Conservation (phyloP, 441 rosid genomes). For the Euphorbia schlechtendalii region DNA sequence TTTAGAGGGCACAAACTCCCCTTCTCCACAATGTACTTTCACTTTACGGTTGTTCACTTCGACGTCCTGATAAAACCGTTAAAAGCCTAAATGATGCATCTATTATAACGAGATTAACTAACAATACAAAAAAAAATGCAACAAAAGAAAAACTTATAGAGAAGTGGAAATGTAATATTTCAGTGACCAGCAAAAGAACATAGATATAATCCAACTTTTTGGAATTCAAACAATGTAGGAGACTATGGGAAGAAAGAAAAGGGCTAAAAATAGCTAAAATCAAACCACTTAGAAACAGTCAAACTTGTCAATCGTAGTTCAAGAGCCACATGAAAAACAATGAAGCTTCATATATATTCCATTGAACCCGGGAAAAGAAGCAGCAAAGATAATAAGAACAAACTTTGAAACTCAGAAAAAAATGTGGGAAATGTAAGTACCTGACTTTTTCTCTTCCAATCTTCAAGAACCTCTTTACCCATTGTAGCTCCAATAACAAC, state of each 20-base stretch:
- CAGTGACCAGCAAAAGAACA: neutral
- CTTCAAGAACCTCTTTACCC: constrained; percentile 87
- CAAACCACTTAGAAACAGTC: neutral
- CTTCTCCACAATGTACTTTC: constrained; percentile 54
- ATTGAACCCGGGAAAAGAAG: too few species aligned
- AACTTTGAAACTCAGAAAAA: too few species aligned
- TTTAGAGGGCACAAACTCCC: constrained; percentile 40
- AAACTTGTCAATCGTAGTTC: neutral
- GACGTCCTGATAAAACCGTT: constrained; percentile 51
- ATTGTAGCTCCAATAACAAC: constrained; percentile 74
- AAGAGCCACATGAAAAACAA: neutral
- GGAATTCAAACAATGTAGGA: neutral
- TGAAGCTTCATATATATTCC: too few species aligned
- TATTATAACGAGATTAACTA: constrained; percentile 2
- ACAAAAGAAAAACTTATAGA: too few species aligned
- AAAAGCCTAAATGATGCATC: neutral
- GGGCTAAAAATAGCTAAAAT: constrained; percentile 2
- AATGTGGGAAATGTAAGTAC: too few species aligned
- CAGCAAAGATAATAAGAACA: too few species aligned
- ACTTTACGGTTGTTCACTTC: constrained; percentile 68
- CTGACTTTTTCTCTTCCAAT: constrained; percentile 77
- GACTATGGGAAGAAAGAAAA: neutral
- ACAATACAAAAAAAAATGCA: neutral
- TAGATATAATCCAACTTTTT: neutral
- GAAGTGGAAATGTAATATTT: neutral